Evolutionary conservation across 164 flowering plant species (phyloP), one percentile per base, ranked within the genome.

Genomic region (Macadamia tetraphylla): DNA sequence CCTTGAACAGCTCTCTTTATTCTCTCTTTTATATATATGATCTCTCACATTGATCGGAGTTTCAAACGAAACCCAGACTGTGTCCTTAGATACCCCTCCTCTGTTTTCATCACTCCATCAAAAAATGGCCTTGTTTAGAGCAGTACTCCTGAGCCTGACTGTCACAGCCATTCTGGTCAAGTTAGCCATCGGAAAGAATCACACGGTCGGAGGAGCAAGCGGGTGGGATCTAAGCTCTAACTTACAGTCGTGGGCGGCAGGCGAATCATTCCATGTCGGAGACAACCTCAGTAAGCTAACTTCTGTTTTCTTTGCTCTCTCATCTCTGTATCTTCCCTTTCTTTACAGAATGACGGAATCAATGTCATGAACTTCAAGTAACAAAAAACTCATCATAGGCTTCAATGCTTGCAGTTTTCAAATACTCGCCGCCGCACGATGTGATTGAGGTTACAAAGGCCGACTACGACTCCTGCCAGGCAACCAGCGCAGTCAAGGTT

Each of bases 401-500:
- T 59, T 23, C 40, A 29, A 48, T 44, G 6, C 46, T 30, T 73
- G 77, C 85, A 90, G 94, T 75, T 71, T 90, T 90, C 77, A 67
- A 63, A 67, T 87, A 86, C 62, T 1, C 73, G 1, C 15, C 77
- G 1, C 76, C 29, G 61, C 94, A 87, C 48, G 67, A 73, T 35
- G 89, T 87, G 67, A 58, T 79, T 31, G 92, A 88, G 71, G 94
- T 90, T 23, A 23, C 77, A 5, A 77, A 81, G 71, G 63, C 81
- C 13, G 84, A 79, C 63, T 86, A 79, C 40, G 86, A 82, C 44
- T 48, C 76, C 3, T 90, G 97, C 80, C 64, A 49, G 46, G 11
- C 71, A 15, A 69, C 44, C 35, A 84, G 61, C 66, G 75, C 90
- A 6, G n/a, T 86, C 29, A 18, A 63, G 60, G 1, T 68, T 18